These are phyloP conservation scores for Arthroderma sp. DNA, from an alignment of 2,329 filamentous ascomycete genomes.

Conservation along the genomic window DNA sequence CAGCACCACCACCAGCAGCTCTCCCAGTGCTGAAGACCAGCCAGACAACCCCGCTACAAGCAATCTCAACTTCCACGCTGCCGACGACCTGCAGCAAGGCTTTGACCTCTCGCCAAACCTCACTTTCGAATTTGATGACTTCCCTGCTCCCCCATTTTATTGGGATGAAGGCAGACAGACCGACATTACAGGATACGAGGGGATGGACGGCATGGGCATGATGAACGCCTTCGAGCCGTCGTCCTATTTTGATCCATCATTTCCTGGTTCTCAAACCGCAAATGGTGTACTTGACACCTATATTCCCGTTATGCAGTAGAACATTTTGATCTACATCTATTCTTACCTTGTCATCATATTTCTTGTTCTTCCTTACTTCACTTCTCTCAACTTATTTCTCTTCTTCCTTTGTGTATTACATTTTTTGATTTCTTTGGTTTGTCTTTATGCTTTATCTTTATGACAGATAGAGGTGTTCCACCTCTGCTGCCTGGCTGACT, in stretches of 20 bases:
- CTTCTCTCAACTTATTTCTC: constrained; percentile 13
- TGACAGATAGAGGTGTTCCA: no score
- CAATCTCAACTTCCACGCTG: constrained; percentile 2
- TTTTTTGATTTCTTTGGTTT: background rate
- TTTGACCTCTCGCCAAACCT: constrained; percentile 5
- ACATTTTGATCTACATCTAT: constrained; percentile 8
- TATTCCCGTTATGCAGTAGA: constrained; percentile 22
- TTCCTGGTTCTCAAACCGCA: constrained; percentile 15
- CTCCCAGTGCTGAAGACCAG: background rate
- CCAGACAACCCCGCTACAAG: background rate
- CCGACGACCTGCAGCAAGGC: background rate
- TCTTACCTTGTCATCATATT: constrained; percentile 14
- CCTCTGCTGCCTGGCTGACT: no score
- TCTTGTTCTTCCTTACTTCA: constrained; percentile 14
- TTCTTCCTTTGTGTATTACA: constrained; percentile 4
- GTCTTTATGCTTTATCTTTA: background rate
- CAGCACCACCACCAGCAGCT: constrained; percentile 10
- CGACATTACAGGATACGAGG: constrained; percentile 15
- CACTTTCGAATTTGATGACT: constrained; percentile 11
- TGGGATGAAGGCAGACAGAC: constrained; percentile 2
- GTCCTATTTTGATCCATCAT: constrained; percentile 17
- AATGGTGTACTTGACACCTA: constrained; percentile 24
- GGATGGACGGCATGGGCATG: constrained; percentile 14
- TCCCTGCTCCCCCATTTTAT: constrained; percentile 9
- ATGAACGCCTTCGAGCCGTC: constrained; percentile 22